These are phyloP conservation scores for Chrysopogon serrulatus DNA, from an alignment of 176 grass and related monocot species.

Conservation along the genomic window DNA sequence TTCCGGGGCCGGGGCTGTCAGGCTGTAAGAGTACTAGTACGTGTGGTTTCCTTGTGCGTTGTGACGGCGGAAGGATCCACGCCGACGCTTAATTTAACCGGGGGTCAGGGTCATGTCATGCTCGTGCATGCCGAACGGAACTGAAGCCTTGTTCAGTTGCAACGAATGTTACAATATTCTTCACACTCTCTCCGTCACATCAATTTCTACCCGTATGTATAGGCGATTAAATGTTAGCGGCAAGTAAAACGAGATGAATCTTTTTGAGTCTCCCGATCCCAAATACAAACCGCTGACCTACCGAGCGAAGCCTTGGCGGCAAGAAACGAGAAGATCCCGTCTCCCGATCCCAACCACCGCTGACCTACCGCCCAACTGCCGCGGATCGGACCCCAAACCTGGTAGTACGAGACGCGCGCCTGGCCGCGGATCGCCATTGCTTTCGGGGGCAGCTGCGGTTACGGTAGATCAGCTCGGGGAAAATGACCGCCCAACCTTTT, in stretches of 20 bases:
- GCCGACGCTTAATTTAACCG: neutral
- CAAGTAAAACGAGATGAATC: too few species aligned
- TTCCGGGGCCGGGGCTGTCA: too few species aligned
- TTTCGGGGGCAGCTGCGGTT: constrained; percentile 20
- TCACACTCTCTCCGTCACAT: too few species aligned
- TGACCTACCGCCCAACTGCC: constrained; percentile 47
- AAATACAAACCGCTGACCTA: too few species aligned
- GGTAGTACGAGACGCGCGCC: neutral
- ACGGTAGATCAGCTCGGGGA: constrained; percentile 8
- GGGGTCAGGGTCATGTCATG: neutral
- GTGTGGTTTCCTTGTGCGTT: too few species aligned
- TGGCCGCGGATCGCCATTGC: constrained; percentile 19
- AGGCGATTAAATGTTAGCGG: too few species aligned
- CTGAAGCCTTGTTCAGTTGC: too few species aligned
- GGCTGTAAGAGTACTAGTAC: too few species aligned
- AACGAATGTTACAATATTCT: too few species aligned
- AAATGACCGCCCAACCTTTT: constrained; percentile 8
- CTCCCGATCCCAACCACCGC: constrained; percentile 2
- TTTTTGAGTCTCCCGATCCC: too few species aligned
- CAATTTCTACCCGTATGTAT: too few species aligned
- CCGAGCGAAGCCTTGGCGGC: neutral
- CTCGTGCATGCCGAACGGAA: neutral
- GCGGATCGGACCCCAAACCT: constrained; percentile 17
- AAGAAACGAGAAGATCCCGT: constrained; percentile 1
- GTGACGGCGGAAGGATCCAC: neutral